Conservation (phyloP, 805 yeast species). For the Citeromyces nyonsensis region DNA sequence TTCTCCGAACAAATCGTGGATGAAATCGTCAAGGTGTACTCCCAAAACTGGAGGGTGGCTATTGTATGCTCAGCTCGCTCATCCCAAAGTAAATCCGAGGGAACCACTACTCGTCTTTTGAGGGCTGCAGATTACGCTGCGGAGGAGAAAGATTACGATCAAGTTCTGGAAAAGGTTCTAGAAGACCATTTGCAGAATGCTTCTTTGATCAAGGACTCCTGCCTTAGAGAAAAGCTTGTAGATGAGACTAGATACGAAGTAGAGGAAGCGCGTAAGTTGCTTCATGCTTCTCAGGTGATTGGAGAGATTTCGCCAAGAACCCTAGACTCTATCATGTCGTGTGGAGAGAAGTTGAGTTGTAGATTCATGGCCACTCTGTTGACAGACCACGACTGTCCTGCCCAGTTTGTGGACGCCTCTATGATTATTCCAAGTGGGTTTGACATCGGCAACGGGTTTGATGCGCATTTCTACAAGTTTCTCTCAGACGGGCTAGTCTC, state of each 20-base stretch:
- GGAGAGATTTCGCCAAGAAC: constrained; percentile 89
- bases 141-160: constrained; percentile 27
- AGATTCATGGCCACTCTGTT: constrained; percentile 75
- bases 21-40: constrained; percentile 61
- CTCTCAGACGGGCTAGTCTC: constrained; percentile 37
- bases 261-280: constrained; percentile 46
- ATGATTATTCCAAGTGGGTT: constrained; percentile 50
- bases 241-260: constrained; percentile 50
- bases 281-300: constrained; percentile 79
- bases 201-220: constrained; percentile 23
- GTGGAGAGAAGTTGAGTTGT: constrained; percentile 90
- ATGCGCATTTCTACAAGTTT: constrained; percentile 44
- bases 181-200: constrained; percentile 77
- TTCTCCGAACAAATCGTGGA: constrained; percentile 77
- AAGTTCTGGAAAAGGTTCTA: constrained; percentile 50
- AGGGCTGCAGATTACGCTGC: constrained; percentile 69
- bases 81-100: constrained; percentile 81
- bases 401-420: constrained; percentile 69
- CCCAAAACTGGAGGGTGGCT: constrained; percentile 53
- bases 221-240: constrained; percentile 36
- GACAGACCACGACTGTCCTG: constrained; percentile 67
- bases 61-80: constrained; percentile 96
- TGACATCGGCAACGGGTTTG: constrained; percentile 44
- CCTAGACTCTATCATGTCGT: constrained; percentile 76
- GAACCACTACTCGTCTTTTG: constrained; percentile 81